Base-by-base conservation (phyloP, 352 stramenopile species). In the Pythium oligandrum region DNA sequence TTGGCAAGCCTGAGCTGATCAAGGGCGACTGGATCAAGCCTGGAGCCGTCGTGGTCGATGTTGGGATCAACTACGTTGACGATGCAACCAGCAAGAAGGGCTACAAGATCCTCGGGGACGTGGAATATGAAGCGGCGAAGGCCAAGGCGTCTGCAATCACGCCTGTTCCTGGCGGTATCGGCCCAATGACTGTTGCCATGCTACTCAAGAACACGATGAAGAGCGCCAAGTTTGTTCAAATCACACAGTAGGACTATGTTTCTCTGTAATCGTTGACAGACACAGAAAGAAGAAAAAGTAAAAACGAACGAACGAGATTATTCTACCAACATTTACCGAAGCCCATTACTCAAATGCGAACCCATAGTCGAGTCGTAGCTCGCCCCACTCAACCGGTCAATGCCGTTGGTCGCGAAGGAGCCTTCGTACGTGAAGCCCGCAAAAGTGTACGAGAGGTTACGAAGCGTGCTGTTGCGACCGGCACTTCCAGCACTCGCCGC, bases 131-230 rank as follows among this genome's bases (percentile, higher is more conserved):
- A 9, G 85, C 77, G 56, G 95, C 76, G 7, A 85, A 64, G 48
- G 67, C 77, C 35, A 80, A 96, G 37, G 95, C 86, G 17, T 91
- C 84, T 4, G 88, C 86, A 49, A 99, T 99, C 70, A 99, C 97
- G 33, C 97, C 97, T 1, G 97, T 99, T 44, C 96, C 96, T 3
- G 85, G 86, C 44, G 83, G 83, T 59, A 97, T 99, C 44, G 98
- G 98, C n/a, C 98, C 98, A 34, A 99, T 99, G 97, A 99, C 94
- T 33, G 96, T 98, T 60, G 90, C 93, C 11, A 98, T 97, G 87
- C 73, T 97, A 49, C 77, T 97, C 44, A 78, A 80, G 48, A 97
- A 97, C 71, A 81, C 70, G 6, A 70, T 91, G 39, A 60, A 63
- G 40, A 87, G 77, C 52, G 77, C 75, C 51, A 73, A 71, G 54